phyloP scores from a whole-genome alignment of 257 asterid genomes.

The Petrea volubilis region DNA sequence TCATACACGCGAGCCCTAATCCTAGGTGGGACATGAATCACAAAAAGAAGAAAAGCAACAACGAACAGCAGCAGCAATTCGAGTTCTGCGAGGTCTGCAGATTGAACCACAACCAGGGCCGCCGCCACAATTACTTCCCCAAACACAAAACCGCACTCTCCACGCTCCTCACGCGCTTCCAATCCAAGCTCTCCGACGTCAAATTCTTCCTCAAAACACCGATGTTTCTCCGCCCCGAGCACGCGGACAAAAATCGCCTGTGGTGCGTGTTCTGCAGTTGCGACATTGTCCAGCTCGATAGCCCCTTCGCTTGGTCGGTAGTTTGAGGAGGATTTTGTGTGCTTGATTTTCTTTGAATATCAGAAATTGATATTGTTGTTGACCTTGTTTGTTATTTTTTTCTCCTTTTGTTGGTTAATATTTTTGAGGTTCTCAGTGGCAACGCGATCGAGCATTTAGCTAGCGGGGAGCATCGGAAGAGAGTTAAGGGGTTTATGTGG shows the following conservation, averaged over 20 bases:
- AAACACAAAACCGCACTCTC: slow-evolving; percentile 69
- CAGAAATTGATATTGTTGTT: background rate
- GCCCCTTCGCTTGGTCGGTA: slow-evolving; percentile 64
- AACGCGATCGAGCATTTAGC: slow-evolving; percentile 71
- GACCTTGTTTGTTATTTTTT: background rate
- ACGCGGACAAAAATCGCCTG: slow-evolving; percentile 51
- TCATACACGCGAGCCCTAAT: background rate
- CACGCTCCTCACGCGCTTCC: slow-evolving; percentile 67
- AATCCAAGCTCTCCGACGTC: slow-evolving; percentile 59
- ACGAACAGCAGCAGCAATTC: slow-evolving; percentile 31
- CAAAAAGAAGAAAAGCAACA: slow-evolving; percentile 26
- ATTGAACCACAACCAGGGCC: slow-evolving; percentile 74
- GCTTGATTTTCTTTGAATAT: background rate
- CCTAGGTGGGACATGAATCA: slow-evolving; percentile 25
- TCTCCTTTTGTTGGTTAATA: background rate
- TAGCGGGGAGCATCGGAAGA: slow-evolving; percentile 77
- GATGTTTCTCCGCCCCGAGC: slow-evolving; percentile 48
- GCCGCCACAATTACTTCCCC: slow-evolving; percentile 77
- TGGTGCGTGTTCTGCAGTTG: slow-evolving; percentile 82
- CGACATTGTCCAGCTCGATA: slow-evolving; percentile 57
- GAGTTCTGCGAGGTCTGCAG: slow-evolving; percentile 81
- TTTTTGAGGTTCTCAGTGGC: slow-evolving; percentile 49
- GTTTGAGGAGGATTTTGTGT: background rate
- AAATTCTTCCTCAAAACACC: slow-evolving; percentile 61
- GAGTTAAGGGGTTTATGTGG: slow-evolving; percentile 79